phyloP scores from a whole-genome alignment of 345 rosid genomes.

The Luvunga scandens region DNA sequence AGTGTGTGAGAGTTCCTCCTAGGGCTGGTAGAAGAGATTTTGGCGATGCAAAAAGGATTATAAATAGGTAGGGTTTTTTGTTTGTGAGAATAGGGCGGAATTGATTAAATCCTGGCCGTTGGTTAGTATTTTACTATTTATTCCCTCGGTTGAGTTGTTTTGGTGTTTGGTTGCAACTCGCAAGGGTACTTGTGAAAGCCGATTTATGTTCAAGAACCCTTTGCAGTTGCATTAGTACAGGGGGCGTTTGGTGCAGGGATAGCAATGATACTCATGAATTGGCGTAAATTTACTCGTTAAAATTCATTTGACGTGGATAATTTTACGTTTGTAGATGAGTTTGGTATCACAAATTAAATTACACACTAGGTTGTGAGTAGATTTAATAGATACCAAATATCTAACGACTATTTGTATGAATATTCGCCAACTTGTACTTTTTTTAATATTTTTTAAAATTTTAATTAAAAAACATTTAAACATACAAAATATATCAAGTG shows the following conservation, averaged over 20 bases:
- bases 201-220: not conserved
- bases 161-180: slow-evolving; percentile 1
- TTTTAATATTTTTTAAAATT: too few species aligned
- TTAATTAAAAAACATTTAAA: too few species aligned
- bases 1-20: not conserved
- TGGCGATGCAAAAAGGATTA: not conserved
- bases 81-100: not conserved
- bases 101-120: slow-evolving; percentile 15
- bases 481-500: too few species aligned
- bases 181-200: not conserved
- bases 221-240: not conserved
- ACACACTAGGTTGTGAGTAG: rapidly evolving
- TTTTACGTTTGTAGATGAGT: rapidly evolving
- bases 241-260: not conserved
- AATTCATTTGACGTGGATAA: too few species aligned
- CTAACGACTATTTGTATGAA: rapidly evolving
- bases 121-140: not conserved
- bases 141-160: not conserved
- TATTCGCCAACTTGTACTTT: too few species aligned
- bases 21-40: not conserved
- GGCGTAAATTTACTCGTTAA: too few species aligned
- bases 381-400: too few species aligned
- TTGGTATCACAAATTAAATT: too few species aligned
- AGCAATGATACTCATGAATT: too few species aligned
- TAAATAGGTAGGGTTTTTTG: slow-evolving; percentile 29